Evolutionary conservation across 2,329 filamentous ascomycete species (phyloP), one percentile per base, ranked within the genome.

Genomic region (Hymenoscyphus fraxineus): DNA sequence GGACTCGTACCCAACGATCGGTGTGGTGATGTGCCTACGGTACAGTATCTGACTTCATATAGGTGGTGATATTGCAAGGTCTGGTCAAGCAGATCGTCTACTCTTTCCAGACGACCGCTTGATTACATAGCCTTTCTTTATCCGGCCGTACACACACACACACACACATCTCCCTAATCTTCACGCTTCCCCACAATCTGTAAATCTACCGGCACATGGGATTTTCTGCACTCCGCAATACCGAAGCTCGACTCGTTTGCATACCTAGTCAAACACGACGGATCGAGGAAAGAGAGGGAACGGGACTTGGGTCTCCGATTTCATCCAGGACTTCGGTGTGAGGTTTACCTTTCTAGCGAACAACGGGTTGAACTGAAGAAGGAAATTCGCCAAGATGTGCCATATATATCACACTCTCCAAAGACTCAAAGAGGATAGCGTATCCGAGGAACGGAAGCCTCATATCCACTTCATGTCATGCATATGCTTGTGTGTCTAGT

Each of bases 161-260:
- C 32, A 3, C 9, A 35, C 32, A 5, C 41, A 57, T 9, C 44
- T 38, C 35, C 27, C 59, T 22, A 16, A 44, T 44, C 16, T 44
- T 6, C 16, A n/a, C 41, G 16, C 31, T 63, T 55, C 62, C 62
- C 62, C 62, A 63, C 62, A 61, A 35, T n/a, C 16, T 44, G 16
- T 44, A 35, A n/a, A 61, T 38, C 59, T 41, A 16, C 57, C 62
- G 62, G 62, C 62, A 63, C 44, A 60, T 63, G 62, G 12, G 10
- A 22, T n/a, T 47, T 47, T 27, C 62, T 63, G 62, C 62, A 63
- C 62, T 63, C 62, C 62, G 62, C 62, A 63, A 58, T 63, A 63
- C 62, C 62, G 22, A 57, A 63, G n/a, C 41, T 41, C 27, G 32
- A 19, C 41, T 22, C 16, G 3, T 44, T 55, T 41, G 41, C 22